Evolutionary conservation across 1,139 yeast species (phyloP).

Genomic region (Suhomyces coccinellae): DNA sequence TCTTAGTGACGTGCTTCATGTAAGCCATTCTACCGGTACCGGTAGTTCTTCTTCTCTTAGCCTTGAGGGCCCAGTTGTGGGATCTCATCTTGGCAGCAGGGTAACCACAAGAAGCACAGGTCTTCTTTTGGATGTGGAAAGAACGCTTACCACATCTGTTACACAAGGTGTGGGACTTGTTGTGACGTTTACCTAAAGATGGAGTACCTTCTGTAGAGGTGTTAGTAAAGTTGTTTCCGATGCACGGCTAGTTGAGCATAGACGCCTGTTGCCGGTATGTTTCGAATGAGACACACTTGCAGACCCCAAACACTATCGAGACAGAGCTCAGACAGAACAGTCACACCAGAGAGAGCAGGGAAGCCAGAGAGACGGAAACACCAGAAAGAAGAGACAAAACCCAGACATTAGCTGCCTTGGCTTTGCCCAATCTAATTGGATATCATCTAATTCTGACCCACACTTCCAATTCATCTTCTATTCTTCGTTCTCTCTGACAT

Average conservation of each 20-base stretch:
- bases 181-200: conserved; percentile 99
- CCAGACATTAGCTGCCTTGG: too few relatives aligned
- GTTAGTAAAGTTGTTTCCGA: conserved; percentile 15
- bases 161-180: conserved; percentile 99
- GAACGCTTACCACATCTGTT: conserved; percentile 99
- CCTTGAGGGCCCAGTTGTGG: conserved; percentile 99
- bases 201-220: conserved; percentile 92
- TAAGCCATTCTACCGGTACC: conserved; percentile 99
- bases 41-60: conserved; percentile 99
- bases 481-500: too few relatives aligned
- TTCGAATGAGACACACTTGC: too few relatives aligned
- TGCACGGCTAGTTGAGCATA: neutral
- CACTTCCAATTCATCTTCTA: neutral
- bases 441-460: too few relatives aligned
- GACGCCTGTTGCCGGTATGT: too few relatives aligned
- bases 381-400: too few relatives aligned
- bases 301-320: too few relatives aligned
- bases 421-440: too few relatives aligned
- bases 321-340: too few relatives aligned
- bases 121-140: conserved; percentile 98
- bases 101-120: conserved; percentile 99
- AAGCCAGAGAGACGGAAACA: too few relatives aligned
- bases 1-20: conserved; percentile 95
- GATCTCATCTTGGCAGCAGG: conserved; percentile 99
- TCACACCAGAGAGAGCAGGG: too few relatives aligned